Percentiles rank a stretch among this genome's conserved stretches.
These are phyloP conservation scores for Xylariaceae sp. DNA, from an alignment of 2,329 filamentous ascomycete species.

Conservation along the genomic window DNA sequence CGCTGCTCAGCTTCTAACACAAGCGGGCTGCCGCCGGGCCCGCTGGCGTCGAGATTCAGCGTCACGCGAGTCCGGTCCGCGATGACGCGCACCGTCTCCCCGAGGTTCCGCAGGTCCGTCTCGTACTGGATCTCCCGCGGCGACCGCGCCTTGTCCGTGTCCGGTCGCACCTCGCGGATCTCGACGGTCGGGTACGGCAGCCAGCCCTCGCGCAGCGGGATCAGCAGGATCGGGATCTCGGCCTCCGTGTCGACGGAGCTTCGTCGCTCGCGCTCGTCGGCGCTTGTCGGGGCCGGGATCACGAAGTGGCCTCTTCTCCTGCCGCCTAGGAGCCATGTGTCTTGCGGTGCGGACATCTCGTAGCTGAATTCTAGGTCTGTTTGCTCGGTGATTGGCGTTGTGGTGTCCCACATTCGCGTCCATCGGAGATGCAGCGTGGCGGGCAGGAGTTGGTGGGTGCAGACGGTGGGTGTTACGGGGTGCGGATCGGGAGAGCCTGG, in stretches of 20 bases:
- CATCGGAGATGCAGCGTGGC: constrained; percentile 60
- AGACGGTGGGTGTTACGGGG: constrained; percentile 40
- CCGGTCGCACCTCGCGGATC: constrained; percentile 57
- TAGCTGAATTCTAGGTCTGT: constrained; percentile 70
- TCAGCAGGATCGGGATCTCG: constrained; percentile 66
- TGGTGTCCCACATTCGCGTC: constrained; percentile 60
- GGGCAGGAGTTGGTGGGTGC: constrained; percentile 61
- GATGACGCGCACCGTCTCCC: constrained; percentile 71
- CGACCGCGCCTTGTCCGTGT: constrained; percentile 4
- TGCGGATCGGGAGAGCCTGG: constrained; percentile 28
- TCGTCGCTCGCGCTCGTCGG: constrained; percentile 24
- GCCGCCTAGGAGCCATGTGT: constrained; percentile 82
- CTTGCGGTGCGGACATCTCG: constrained; percentile 69
- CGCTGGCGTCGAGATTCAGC: constrained; percentile 65
- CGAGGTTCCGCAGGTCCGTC: constrained; percentile 73
- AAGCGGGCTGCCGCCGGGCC: constrained; percentile 60
- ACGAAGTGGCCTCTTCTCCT: constrained; percentile 74
- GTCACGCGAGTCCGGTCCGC: constrained; percentile 68
- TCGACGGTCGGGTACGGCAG: constrained; percentile 76
- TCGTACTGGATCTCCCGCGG: constrained; percentile 56
- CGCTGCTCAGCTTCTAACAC: constrained; percentile 58
- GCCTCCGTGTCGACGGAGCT: constrained; percentile 48
- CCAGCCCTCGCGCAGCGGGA: constrained; percentile 75
- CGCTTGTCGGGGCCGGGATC: constrained; percentile 41
- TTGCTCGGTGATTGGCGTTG: constrained; percentile 32